Base-by-base conservation (phyloP, 495 filamentous ascomycete species). In the Chaetomium fimeti region DNA sequence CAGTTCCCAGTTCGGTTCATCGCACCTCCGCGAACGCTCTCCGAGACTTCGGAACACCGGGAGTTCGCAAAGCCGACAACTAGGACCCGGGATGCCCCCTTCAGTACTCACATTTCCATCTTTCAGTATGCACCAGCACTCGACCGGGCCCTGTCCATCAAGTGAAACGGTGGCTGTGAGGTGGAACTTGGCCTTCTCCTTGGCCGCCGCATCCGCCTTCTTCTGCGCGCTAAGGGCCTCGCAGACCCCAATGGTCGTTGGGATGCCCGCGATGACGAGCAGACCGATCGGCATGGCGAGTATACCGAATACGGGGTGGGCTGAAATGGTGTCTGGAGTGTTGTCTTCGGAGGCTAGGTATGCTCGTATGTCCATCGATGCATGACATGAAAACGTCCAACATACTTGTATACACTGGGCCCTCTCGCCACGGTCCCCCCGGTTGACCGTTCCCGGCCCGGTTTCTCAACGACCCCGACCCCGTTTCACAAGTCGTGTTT, bases 131-230 rank as follows among this genome's bases (percentile, higher is more conserved):
- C 74, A 64, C 64, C 67, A 66, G 69, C 76, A 74, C 70, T 74
- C 74, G 66, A 73, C 65, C 57, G 77, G 71, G 15, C 68, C 69
- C 27, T 67, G 60, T 5, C 70, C 78, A 58, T 79, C 78, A 28
- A 79, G 68, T 28, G 78, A 75, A 51, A 82, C 72, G 27, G 75
- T 74, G n/a, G 73, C 74, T 22, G 79, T 79, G 43, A 83, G 65
- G 58, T 77, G 72, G 64, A 83, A 83, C 69, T 82, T 83, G 63
- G 76, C 76, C 61, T 80, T 79, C n/a, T 81, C 79, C 60, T 83
- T 83, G 22, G 76, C 75, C 40, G 78, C 75, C n/a, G 72, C 69
- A 67, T 83, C 73, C 56, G 74, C 72, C 56, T 80, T 81, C 66
- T 83, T 82, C 68, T 83, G 80, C 12, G 79, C 80, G 66, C 79